Evolutionary conservation across 805 yeast genomes (phyloP), one percentile per base, ranked within the genome.

Genomic region (Debaryomyces maramus): DNA sequence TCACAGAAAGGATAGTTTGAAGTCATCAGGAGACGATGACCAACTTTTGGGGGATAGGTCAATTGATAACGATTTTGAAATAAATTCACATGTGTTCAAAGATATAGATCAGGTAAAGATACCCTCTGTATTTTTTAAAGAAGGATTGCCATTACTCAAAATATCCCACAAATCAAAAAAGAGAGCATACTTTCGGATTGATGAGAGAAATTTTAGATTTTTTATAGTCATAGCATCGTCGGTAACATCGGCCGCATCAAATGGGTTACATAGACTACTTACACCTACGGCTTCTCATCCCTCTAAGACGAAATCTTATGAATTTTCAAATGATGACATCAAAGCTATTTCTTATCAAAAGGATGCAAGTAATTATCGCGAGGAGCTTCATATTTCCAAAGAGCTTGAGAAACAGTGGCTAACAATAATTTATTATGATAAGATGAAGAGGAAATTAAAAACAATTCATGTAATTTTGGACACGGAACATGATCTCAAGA

Each of bases 311-410:
- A 51, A 58, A 32, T 33, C 38, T 3, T 58, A 57, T 34, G 67
- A 58, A 29, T 64, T 69, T 31, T 44, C 61, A 3, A 69, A 85
- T 6, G 95, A 85, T 55, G 79, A 78, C 41, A 83, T 88, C 35
- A 76, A 77, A 42, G 78, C 77, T 39, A 71, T 85, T 2, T 61
- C 84, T 36, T 70, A 76, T 3, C 87, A 83, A 3, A 75, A 73
- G 15, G 87, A 85, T 51, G 97, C 97, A 1, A 74, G 77, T 24
- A 87, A 88, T 49, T 91, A 89, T 56, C 66, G 96, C 44, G 96
- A 90, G 55, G 96, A 89, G 59, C 78, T 87, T 49, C 81, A 84
- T 26, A 75, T 88, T 1, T 77, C 89, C 1, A 66, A 78, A 24
- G 88, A 83, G 36, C 77, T 74, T 39, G 79, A 80, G 32, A 67